Evolutionary conservation across 148 eudicot genomes (phyloP).

Genomic region (Silene conica): DNA sequence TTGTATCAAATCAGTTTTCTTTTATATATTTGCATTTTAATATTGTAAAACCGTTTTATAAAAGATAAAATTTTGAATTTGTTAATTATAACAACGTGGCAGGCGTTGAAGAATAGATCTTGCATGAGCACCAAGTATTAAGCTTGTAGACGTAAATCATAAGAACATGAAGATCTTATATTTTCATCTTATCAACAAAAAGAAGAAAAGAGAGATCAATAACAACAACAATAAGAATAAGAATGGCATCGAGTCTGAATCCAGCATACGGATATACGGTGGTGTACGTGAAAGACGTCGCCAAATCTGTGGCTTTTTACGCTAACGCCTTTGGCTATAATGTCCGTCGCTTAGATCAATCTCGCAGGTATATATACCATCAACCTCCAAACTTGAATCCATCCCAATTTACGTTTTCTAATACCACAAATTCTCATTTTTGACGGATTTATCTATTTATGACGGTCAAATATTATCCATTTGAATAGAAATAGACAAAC

Average conservation of each 20-base stretch:
- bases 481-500: no score
- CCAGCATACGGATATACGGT: slow-evolving; percentile 79
- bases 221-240: background rate
- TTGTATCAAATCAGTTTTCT: no score
- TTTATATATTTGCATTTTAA: no score
- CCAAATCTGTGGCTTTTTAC: slow-evolving; percentile 71
- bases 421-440: no score
- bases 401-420: no score
- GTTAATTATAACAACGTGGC: slow-evolving; percentile 9
- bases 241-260: slow-evolving; percentile 48
- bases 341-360: slow-evolving; percentile 69
- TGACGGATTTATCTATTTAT: no score
- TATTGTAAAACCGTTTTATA: no score
- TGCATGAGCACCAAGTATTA: slow-evolving; percentile 25
- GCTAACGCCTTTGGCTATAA: slow-evolving; percentile 68
- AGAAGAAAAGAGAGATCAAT: background rate
- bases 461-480: no score
- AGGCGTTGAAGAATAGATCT: background rate
- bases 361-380: slow-evolving; percentile 45
- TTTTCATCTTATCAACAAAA: background rate
- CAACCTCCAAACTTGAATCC: no score
- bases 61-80: no score
- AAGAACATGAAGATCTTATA: no score
- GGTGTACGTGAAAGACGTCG: slow-evolving; percentile 79
- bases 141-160: background rate